A percentile compares a stretch with the other conserved stretches of the same genome.
Evolutionary conservation across 257 asterid genomes (phyloP).

Genomic region (Primulina tabacum): DNA sequence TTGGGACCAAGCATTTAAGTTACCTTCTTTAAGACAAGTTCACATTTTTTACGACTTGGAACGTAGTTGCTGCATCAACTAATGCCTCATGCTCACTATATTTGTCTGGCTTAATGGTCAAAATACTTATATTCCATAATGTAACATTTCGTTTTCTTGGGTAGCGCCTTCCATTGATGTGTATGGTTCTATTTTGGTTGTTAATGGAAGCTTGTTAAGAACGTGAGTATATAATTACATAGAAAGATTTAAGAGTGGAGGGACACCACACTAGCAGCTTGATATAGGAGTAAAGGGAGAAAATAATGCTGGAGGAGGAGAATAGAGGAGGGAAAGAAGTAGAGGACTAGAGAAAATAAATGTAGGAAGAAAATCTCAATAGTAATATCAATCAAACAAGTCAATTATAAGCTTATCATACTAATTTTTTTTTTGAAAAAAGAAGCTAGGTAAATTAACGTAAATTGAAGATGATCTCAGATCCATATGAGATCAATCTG

Average conservation of each 20-base stretch:
- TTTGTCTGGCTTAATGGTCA: not conserved
- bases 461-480: not conserved
- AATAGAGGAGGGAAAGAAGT: too few relatives aligned
- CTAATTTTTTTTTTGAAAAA: too few relatives aligned
- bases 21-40: not conserved
- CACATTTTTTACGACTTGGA: constrained; percentile 9
- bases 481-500: too few relatives aligned
- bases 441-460: too few relatives aligned
- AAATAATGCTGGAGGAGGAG: too few relatives aligned
- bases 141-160: constrained; percentile 4
- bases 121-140: not conserved
- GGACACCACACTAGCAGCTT: too few relatives aligned
- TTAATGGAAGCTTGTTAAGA: constrained; percentile 20
- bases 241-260: too few relatives aligned
- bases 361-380: too few relatives aligned
- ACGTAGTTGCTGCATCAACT: not conserved
- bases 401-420: too few relatives aligned
- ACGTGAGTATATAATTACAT: not conserved
- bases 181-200: not conserved
- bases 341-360: too few relatives aligned
- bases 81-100: constrained; percentile 1
- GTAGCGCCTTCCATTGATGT: constrained; percentile 1
- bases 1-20: constrained; percentile 9
- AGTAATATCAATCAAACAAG: too few relatives aligned
- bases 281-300: too few relatives aligned